Base-by-base conservation (phyloP, 2,329 filamentous ascomycete species). In the Stemphylium vesicarium region DNA sequence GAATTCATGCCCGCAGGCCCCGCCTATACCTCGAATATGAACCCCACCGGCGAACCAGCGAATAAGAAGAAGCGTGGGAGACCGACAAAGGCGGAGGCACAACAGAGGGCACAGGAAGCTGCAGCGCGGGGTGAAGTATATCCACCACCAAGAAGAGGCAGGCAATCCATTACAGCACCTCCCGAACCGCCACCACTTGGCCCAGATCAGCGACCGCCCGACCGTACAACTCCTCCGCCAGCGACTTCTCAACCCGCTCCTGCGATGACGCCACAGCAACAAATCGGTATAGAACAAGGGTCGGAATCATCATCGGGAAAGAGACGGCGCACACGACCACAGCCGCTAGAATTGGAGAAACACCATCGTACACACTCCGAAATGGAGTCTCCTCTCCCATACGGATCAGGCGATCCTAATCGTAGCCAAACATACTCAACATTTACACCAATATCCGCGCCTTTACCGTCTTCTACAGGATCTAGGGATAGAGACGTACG, bases 61-160 rank as follows among this genome's bases (percentile, higher is more conserved):
- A 74, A 73, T 57, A 81, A 80, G 61, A 78, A 80, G 60, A 81
- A 80, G 64, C 74, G 79, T 48, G 79, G 79, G 26, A 71, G 79
- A 49, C 79, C 79, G 7, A 80, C 79, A 4, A 81, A 81, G 56
- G 78, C 77, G 50, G 78, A 80, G 61, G 74, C 77, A 35, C 74
- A 79, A 52, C 75, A 75, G 49, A 78, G 77, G 65, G 77, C 75
- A 29, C 74, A 77, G 47, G 76, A 73, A 53, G 75, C 76, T 47
- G 69, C 71, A 39, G 72, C 72, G 33, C 70, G 72, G 33, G 76
- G 74, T 9, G 75, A 79, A 55, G 59, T 70, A 16, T 77, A 78
- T 41, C 73, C 75, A 42, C 72, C 73, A 45, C 70, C 74, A 11
- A 69, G 73, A 50, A 71, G 69, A 57, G 65, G 64, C 15, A 68